phyloP scores from a whole-genome alignment of 1,284 basidiomycete genomes.

The Trichosporon asahii region DNA sequence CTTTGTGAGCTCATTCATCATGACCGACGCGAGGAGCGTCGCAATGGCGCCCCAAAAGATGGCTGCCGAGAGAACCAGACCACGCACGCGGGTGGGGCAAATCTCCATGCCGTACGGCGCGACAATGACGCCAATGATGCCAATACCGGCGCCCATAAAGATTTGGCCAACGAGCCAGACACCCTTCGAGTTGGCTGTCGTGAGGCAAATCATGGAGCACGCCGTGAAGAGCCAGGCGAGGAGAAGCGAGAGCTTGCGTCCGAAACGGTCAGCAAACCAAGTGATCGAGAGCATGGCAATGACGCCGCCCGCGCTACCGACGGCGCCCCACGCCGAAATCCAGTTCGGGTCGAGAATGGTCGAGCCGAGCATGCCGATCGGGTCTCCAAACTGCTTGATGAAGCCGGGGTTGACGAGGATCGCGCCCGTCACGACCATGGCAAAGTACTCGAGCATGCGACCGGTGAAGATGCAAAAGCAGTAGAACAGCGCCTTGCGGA shows the following conservation, averaged over 20 bases:
- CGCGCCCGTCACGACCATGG: slow-evolving; percentile 12
- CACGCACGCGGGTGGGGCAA: slow-evolving; percentile 15
- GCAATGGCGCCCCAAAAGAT: slow-evolving; percentile 13
- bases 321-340: slow-evolving; percentile 29
- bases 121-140: slow-evolving; percentile 12
- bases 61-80: slow-evolving; percentile 12
- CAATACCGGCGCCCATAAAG: slow-evolving; percentile 23
- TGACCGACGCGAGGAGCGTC: slow-evolving; percentile 11
- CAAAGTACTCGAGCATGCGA: slow-evolving; percentile 27
- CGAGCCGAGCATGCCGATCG: not conserved
- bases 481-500: slow-evolving; percentile 21
- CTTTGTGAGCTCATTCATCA: slow-evolving; percentile 22
- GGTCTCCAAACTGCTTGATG: slow-evolving; percentile 24
- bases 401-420: slow-evolving; percentile 25
- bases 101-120: slow-evolving; percentile 22
- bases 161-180: slow-evolving; percentile 13
- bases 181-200: not conserved
- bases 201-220: slow-evolving; percentile 10
- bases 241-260: slow-evolving; percentile 24
- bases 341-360: slow-evolving; percentile 18
- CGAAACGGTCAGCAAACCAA: slow-evolving; percentile 25
- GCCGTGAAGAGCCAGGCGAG: slow-evolving; percentile 20
- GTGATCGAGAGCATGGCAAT: slow-evolving; percentile 1
- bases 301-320: slow-evolving; percentile 19
- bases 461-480: slow-evolving; percentile 27